Conservation (phyloP, 192 early-diverging fungal species). For the Lobosporangium transversale region DNA sequence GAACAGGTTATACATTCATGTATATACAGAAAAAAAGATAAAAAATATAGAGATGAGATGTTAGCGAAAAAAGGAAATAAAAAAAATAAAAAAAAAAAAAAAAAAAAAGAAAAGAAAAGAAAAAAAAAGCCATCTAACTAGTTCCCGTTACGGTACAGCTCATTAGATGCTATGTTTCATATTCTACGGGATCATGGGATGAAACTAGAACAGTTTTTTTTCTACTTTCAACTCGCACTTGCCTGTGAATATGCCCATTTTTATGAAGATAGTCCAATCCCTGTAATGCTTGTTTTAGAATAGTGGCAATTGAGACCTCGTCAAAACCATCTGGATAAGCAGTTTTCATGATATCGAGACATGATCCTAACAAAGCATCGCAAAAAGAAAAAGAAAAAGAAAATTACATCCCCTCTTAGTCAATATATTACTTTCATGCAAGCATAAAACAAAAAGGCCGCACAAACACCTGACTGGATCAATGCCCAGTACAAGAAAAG, state of each 20-base stretch:
- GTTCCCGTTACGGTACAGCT: no score
- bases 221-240: no score
- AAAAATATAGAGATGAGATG: not conserved
- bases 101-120: not conserved
- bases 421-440: constrained; percentile 6
- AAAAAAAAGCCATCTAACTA: no score
- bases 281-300: constrained; percentile 80
- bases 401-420: no score
- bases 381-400: not conserved
- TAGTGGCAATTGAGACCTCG: constrained; percentile 79
- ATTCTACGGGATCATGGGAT: no score
- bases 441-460: not conserved
- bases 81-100: not conserved
- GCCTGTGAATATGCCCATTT: constrained; percentile 72
- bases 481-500: no score
- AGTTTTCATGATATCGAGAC: constrained; percentile 92
- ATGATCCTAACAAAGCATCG: constrained; percentile 72
- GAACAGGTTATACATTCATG: not conserved
- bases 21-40: no score
- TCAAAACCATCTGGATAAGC: constrained; percentile 85
- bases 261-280: constrained; percentile 73
- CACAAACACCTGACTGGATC: no score
- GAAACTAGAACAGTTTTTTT: no score
- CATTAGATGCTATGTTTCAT: no score
- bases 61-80: not conserved